Conservation (phyloP, 1,284 basidiomycete species). For the Porogramme epimiltina region DNA sequence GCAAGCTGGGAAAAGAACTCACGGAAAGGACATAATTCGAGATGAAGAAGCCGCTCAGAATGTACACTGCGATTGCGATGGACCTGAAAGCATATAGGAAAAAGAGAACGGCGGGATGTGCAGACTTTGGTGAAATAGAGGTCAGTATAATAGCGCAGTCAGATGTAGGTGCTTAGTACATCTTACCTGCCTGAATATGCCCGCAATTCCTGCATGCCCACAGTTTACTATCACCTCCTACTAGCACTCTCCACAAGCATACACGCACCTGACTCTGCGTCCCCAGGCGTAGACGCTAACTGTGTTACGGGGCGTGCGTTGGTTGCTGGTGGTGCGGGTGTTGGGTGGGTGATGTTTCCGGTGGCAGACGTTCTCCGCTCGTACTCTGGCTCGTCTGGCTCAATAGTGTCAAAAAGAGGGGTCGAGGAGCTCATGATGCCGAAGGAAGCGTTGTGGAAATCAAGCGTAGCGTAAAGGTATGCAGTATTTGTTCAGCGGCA, state of each 20-base stretch:
- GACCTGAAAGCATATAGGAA: slow-evolving; percentile 87
- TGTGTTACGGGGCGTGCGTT: slow-evolving; percentile 44
- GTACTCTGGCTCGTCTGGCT: slow-evolving; percentile 61
- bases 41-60: slow-evolving; percentile 87
- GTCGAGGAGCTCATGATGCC: slow-evolving; percentile 53
- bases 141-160: slow-evolving; percentile 1
- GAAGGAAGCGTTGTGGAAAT: too few species aligned
- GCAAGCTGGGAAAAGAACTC: slow-evolving; percentile 32
- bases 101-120: slow-evolving; percentile 83
- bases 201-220: slow-evolving; percentile 57
- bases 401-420: slow-evolving; percentile 67
- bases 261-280: slow-evolving; percentile 70
- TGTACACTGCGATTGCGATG: slow-evolving; percentile 84
- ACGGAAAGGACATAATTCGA: slow-evolving; percentile 88
- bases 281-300: slow-evolving; percentile 55
- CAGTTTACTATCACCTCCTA: neutral
- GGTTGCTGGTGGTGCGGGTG: slow-evolving; percentile 38
- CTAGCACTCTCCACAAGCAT: neutral
- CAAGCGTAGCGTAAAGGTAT: neutral
- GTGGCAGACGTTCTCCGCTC: slow-evolving; percentile 28
- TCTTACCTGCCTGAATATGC: slow-evolving; percentile 75
- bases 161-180: too few species aligned
- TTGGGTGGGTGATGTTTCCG: slow-evolving; percentile 41
- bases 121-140: slow-evolving; percentile 50
- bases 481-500: too few species aligned